Base-by-base conservation (phyloP, 2,329 filamentous ascomycete genomes). In the Fusarium stilboides region DNA sequence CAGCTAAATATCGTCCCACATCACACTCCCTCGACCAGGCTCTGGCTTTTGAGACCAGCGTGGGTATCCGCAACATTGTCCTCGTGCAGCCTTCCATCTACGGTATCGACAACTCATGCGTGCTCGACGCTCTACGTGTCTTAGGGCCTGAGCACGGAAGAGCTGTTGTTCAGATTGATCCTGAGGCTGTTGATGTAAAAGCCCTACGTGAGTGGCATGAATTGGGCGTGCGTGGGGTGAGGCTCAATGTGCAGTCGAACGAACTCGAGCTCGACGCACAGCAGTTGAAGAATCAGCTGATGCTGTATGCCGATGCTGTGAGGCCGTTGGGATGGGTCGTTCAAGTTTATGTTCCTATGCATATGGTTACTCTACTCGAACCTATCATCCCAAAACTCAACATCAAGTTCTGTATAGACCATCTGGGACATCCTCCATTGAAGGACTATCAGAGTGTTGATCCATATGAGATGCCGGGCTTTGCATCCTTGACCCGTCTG, bases 31-130 rank as follows among this genome's bases (percentile, higher is more conserved):
- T 89, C 8, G 71, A 80, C 9, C 81, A 89, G 33, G 87, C 87
- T 20, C 76, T 84, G 33, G 62, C 74, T 4, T 89, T 89, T 69
- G 84, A 88, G 62, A 73, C 78, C 1, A 77, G 79, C 2, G 75
- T 90, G 15, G 84, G 84, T 4, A 82, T 90, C 39, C 68, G 80
- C 42, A 87, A 88, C 61, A 80, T 88, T 51, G 87, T 90, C 24
- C 79, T 91, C 13, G 85, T 88, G 4, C 89, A 91, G 68, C 87
- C 88, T 1, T 89, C 87, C 17, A 87, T 89, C 52, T 91, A 90
- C 74, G 87, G 86, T 24, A 79, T 81, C 53, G 87, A 91, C 76
- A 91, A 91, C 70, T 80, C 82, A 1, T 89, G 87, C 71, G 77
- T 89, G 5, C 80, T 91, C 14, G 83, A 87, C 43, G 86, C 86